These are phyloP conservation scores for Astragalus glycyphyllos DNA, from an alignment of 306 rosid species.

Conservation along the genomic window DNA sequence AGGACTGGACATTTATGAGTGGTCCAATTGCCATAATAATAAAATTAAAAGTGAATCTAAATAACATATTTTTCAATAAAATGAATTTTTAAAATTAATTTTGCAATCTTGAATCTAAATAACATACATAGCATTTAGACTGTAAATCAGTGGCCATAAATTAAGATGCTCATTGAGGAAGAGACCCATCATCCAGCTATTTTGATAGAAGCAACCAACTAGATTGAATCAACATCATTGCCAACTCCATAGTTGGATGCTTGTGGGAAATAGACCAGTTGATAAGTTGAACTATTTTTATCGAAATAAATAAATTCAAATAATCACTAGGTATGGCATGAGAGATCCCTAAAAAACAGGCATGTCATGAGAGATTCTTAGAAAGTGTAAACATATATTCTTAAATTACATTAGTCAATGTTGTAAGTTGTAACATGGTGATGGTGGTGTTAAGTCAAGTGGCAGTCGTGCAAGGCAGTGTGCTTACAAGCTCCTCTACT, in stretches of 20 bases:
- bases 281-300: too few species aligned
- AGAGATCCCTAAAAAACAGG: background rate
- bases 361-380: background rate
- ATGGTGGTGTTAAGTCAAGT: background rate
- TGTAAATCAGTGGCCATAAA: slow-evolving; percentile 49
- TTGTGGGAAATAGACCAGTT: slow-evolving; percentile 45
- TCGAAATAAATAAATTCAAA: too few species aligned
- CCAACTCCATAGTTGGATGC: slow-evolving; percentile 51
- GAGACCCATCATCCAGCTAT: slow-evolving; percentile 50
- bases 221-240: slow-evolving; percentile 51
- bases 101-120: background rate
- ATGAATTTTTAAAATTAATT: background rate
- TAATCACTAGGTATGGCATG: background rate
- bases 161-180: slow-evolving; percentile 35
- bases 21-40: background rate
- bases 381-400: background rate
- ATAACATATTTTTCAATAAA: background rate
- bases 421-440: background rate
- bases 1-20: slow-evolving; percentile 1
- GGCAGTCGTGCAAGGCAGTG: background rate
- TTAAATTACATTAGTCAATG: background rate
- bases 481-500: too few species aligned
- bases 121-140: slow-evolving; percentile 41
- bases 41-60: background rate
- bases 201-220: slow-evolving; percentile 41